Evolutionary conservation across 139 green algal species (phyloP), one percentile per base, ranked within the genome.

Genomic region (Closterium sp.): DNA sequence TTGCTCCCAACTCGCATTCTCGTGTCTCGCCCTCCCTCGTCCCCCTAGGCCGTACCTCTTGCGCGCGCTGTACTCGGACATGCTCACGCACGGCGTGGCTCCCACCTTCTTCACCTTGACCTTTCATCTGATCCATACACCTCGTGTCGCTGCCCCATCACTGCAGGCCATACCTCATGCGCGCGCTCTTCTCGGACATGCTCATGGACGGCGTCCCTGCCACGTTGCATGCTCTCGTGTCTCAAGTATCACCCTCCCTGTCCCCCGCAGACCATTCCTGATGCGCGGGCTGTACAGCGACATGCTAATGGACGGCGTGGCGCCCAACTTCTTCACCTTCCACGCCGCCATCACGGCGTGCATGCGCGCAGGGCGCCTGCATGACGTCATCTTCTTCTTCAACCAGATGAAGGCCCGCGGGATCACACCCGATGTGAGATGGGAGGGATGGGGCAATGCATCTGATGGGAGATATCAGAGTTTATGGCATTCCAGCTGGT

Each of bases 311-410:
- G 91, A 93, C 38, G 91, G 91, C 28, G 6, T 93, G 28, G 10
- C 21, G 34, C 91, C 91, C 25, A 91, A 89, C 32, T 91, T 91
- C 88, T 28, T 91, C 89, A 93, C 91, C 8, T 93, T 93, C 84
- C 91, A 93, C 36, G 25, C 91, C 2, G 28, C 33, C 25, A 93
- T 93, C 89, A n/a, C 34, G n/a, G 91, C 66, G 25, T 93, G 89
- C 91, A 93, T 93, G 91, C 81, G 89, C 83, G 87, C 89, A 12
- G 36, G 30, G 8, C 89, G 89, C 32, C 89, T 93, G 30, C 89
- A 93, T 7, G 91, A 93, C 88, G 89, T 84, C 32, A n/a, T 93
- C 84, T 93, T 90, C 91, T 93, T 93, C 76, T 93, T 91, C 31
- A 30, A 92, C n/a, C 30, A 91, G 89, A 93, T 93, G 91, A 93